phyloP scores from a whole-genome alignment of 2,329 filamentous ascomycete species.

The Hymenoscyphus scutula region DNA sequence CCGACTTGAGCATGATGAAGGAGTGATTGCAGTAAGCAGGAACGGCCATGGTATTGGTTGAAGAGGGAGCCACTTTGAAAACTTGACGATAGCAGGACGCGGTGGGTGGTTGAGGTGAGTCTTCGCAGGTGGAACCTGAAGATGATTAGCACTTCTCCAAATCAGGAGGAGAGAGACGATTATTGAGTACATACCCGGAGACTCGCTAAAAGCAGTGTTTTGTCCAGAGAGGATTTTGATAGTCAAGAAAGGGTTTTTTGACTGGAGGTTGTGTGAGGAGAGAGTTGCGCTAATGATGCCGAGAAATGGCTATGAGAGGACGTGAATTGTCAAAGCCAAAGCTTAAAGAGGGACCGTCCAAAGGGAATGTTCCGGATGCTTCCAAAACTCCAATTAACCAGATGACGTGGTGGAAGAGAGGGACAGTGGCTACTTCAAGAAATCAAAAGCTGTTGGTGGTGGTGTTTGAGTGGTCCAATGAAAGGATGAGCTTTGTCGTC shows the following conservation, averaged over 20 bases:
- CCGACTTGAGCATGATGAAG: too few relatives aligned
- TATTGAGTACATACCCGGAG: not conserved
- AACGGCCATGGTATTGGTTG: constrained; percentile 46
- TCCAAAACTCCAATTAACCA: not conserved
- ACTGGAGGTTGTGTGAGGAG: not conserved
- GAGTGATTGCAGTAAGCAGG: constrained; percentile 58
- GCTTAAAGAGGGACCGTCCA: constrained; percentile 1
- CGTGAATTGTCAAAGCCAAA: not conserved
- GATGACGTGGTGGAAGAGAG: not conserved
- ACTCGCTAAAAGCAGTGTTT: not conserved
- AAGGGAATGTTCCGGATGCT: not conserved
- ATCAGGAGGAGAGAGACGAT: not conserved
- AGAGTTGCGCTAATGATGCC: not conserved
- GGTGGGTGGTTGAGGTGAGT: not conserved
- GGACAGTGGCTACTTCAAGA: not conserved
- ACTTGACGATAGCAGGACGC: not conserved
- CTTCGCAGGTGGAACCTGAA: not conserved
- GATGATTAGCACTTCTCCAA: not conserved
- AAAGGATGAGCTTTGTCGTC: not conserved
- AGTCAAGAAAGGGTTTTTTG: not conserved
- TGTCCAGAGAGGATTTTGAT: not conserved
- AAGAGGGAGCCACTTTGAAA: not conserved
- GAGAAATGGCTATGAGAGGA: constrained; percentile 3
- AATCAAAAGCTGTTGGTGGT: not conserved
- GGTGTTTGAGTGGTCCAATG: not conserved